Evolutionary conservation across 2,329 filamentous ascomycete genomes (phyloP).

Genomic region (Ophiostoma pallidulum): DNA sequence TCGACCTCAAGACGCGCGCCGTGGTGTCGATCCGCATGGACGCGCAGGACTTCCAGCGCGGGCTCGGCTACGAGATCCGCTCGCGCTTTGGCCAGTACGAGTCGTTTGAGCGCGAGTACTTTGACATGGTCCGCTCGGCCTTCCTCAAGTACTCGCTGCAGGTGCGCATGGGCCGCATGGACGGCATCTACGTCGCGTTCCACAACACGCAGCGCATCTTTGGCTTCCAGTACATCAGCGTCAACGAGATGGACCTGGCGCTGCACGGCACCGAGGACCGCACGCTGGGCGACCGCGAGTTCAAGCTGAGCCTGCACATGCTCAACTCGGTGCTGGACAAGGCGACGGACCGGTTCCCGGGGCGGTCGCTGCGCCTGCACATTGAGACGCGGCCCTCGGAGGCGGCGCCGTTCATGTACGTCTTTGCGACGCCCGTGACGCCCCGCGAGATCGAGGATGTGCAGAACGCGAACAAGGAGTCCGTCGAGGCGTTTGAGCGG

Average conservation of each 20-base stretch:
- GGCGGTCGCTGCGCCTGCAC: slow-evolving; percentile 66
- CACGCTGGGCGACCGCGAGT: slow-evolving; percentile 70
- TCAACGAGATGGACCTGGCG: slow-evolving; percentile 80
- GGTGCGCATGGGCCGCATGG: slow-evolving; percentile 95
- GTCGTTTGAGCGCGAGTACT: slow-evolving; percentile 92
- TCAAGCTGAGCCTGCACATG: slow-evolving; percentile 68
- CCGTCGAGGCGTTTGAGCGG: slow-evolving; percentile 60
- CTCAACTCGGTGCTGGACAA: slow-evolving; percentile 71
- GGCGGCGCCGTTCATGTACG: slow-evolving; percentile 61
- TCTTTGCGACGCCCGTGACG: slow-evolving; percentile 79
- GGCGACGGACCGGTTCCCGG: slow-evolving; percentile 65
- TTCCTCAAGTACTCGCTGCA: slow-evolving; percentile 96
- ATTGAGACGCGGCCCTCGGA: slow-evolving; percentile 62
- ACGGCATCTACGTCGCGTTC: slow-evolving; percentile 93
- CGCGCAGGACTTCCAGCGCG: slow-evolving; percentile 57
- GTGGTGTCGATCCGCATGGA: slow-evolving; percentile 91
- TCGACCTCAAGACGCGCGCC: slow-evolving; percentile 91
- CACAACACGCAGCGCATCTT: slow-evolving; percentile 95
- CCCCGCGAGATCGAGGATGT: slow-evolving; percentile 62
- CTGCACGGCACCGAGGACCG: slow-evolving; percentile 68
- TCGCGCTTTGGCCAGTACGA: slow-evolving; percentile 67
- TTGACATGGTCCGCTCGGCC: slow-evolving; percentile 89
- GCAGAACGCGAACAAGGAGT: slow-evolving; percentile 57
- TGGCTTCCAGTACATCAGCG: slow-evolving; percentile 87
- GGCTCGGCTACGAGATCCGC: slow-evolving; percentile 80